A percentile compares a stretch with the other conserved stretches of the same genome.
Evolutionary conservation across 2,329 filamentous ascomycete species (phyloP).

Genomic region (Leptodontidium sp.): DNA sequence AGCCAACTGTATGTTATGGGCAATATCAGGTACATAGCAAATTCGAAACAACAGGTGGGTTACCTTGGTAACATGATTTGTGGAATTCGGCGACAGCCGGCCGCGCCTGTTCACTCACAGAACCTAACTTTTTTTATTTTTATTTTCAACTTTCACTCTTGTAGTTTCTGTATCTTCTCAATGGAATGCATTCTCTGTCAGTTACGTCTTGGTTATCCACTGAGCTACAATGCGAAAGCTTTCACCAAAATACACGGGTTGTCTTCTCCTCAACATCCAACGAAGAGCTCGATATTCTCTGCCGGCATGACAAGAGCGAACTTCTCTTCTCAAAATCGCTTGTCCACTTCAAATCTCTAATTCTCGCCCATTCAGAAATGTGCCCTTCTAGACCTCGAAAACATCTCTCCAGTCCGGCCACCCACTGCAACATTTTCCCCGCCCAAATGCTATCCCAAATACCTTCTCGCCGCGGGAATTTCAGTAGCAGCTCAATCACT

Average conservation of each 20-base stretch:
- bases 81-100: too few relatives aligned
- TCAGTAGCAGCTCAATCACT: constrained; percentile 66
- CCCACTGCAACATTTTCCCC: constrained; percentile 26
- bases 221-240: background rate
- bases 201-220: too few relatives aligned
- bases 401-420: constrained; percentile 25
- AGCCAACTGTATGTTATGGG: too few relatives aligned
- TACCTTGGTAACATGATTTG: too few relatives aligned
- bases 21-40: too few relatives aligned
- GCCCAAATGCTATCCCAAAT: constrained; percentile 62
- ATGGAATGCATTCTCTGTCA: too few relatives aligned
- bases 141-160: too few relatives aligned
- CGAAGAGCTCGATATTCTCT: constrained; percentile 4
- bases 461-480: constrained; percentile 65
- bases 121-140: too few relatives aligned
- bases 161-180: too few relatives aligned
- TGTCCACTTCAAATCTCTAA: constrained; percentile 16
- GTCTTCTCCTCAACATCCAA: background rate
- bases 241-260: background rate
- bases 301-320: constrained; percentile 22
- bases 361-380: constrained; percentile 29
- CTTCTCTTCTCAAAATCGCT: constrained; percentile 21
- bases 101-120: too few relatives aligned
- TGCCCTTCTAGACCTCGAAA: constrained; percentile 8
- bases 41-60: too few relatives aligned